phyloP scores from a whole-genome alignment of 1,284 basidiomycete species.

The Agroathelia rolfsii region DNA sequence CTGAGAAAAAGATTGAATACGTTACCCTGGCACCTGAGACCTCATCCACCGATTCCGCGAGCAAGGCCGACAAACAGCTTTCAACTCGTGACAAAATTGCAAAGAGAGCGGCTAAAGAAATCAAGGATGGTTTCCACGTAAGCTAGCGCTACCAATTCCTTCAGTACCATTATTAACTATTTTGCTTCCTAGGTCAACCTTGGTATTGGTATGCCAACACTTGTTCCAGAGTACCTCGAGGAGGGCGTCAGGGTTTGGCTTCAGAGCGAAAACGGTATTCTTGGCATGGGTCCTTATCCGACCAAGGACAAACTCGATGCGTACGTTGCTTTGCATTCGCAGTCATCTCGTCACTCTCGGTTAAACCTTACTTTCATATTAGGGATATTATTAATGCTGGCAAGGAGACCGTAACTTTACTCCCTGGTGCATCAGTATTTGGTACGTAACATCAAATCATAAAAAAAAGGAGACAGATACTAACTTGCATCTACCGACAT shows the following conservation, averaged over 20 bases:
- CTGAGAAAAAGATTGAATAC: slow-evolving; percentile 76
- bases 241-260: slow-evolving; percentile 82
- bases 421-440: slow-evolving; percentile 89
- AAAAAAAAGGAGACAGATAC: no score
- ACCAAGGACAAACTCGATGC: slow-evolving; percentile 81
- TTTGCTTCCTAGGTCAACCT: no score
- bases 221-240: slow-evolving; percentile 78
- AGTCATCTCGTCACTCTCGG: slow-evolving; percentile 5
- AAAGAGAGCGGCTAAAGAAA: slow-evolving; percentile 80
- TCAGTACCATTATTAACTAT: no score
- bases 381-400: slow-evolving; percentile 93
- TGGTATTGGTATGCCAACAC: slow-evolving; percentile 89
- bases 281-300: slow-evolving; percentile 94
- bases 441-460: slow-evolving; percentile 43
- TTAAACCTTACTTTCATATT: slow-evolving; percentile 8
- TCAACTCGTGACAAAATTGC: slow-evolving; percentile 64
- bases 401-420: slow-evolving; percentile 89
- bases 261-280: slow-evolving; percentile 91
- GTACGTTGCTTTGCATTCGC: slow-evolving; percentile 36
- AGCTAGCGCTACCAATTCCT: no score
- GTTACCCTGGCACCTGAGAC: slow-evolving; percentile 47
- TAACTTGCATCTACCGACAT: no score
- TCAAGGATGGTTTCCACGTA: slow-evolving; percentile 81
- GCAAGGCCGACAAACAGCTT: slow-evolving; percentile 40
- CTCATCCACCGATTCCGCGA: slow-evolving; percentile 21